Evolutionary conservation across 164 flowering plant genomes (phyloP), one percentile per base, ranked within the genome.

Genomic region (Vitis amurensis): DNA sequence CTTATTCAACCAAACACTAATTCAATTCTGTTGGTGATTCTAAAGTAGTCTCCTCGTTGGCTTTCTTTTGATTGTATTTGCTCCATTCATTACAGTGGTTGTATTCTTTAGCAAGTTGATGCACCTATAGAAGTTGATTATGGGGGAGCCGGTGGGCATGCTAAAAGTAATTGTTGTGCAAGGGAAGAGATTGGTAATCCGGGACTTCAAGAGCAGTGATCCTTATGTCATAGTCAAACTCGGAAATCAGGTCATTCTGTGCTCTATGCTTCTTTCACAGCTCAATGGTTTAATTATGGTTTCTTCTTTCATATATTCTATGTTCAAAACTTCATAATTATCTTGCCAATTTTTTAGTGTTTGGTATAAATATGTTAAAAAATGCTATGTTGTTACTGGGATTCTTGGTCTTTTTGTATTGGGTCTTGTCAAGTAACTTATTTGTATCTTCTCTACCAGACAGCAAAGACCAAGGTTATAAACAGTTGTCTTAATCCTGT

Each of bases 181-280:
- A 75, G 98, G 98, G 11, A 84, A 80, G 69, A 77, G 74, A 47
- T 71, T 92, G 73, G 96, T 74, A 1, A 78, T 92, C 29, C 79
- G 98, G 50, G 98, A 91, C 79, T 89, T 92, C 80, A 89, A 80
- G 77, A 87, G 80, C 65, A 92, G 98, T 55, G 98, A 92, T 80
- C 96, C 94, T 76, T 92, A 92, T 79, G 94, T 89, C 31, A 72
- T 90, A 4, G 51, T 89, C 80, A 91, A 86, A 82, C 81, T 93
- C 15, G 98, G 87, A 12, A 80, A 79, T 76, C 93, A 93, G 91
- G 94, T 87, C 16, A 58, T 64, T 13, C 17, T 66, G 11, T 11
- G 27, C 64, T 47, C 16, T 37, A 64, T 10, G 19, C 27, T 31
- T 67, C 47, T 59, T 64, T 23, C 7, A 2, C 50, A 4, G 6